Base-by-base conservation (phyloP, 1,139 yeast genomes). In the Entelexis sorbosivorans region DNA sequence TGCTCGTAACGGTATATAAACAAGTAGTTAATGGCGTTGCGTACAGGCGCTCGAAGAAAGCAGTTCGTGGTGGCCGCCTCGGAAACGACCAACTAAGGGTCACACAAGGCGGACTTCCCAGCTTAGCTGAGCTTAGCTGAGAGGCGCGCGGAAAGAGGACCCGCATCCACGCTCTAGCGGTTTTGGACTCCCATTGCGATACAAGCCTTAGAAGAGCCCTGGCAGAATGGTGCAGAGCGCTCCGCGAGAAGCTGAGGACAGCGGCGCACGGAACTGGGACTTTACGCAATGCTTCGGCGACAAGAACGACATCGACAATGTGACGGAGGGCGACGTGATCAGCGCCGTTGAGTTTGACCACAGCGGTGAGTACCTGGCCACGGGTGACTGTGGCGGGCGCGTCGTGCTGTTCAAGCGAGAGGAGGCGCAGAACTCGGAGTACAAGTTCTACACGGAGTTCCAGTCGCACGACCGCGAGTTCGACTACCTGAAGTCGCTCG, bases 401-500 rank as follows among this genome's bases (percentile, higher is more conserved):
- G 96, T 93, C 39, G 99, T 93, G 14, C 71, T 93, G 52, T 93
- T 93, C 69, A 97, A 91, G 68, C 77, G 97, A 61, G 88, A 87
- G 66, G 82, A 81, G 60, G 69, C 73, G 56, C 42, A 35, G 34
- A 42, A 81, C 66, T 82, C 82, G 56, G 98, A 93, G 67, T 93
- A 93, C 70, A 80, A 87, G 63, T 93, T 93, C 69, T 83, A 86
- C 66, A 91, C 98, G 26, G 99, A 93, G 68, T 93, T 93, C 67
- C 99, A 93, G 72, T 80, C 91, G 65, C 99, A 93, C 69, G 99
- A 93, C 67, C 96, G 98, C 10, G 98, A 93, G 69, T 93, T 93
- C 64, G 99, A 91, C 70, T 93, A 93, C 69, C 74, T 93, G 61
- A 93, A 93, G 70, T 84, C 95, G 34, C 74, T 93, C 60, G 98